Percentiles rank a stretch among this genome's conserved stretches.
These are phyloP conservation scores for Triticum monococcum DNA, from an alignment of 176 grass and related monocot species.

Conservation along the genomic window DNA sequence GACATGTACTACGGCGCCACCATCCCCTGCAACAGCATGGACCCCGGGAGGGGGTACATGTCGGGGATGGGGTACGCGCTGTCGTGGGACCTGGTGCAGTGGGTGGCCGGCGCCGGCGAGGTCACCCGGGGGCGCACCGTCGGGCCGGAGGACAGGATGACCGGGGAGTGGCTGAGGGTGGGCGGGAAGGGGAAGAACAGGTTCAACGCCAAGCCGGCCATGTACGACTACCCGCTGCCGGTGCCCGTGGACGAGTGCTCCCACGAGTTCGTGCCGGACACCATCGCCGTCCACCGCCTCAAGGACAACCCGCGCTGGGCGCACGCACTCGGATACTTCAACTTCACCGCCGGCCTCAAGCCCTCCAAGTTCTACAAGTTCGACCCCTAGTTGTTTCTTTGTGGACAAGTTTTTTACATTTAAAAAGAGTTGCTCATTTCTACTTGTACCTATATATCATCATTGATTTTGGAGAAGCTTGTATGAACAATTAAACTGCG, in stretches of 20 bases:
- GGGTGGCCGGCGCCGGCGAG: slow-evolving; percentile 46
- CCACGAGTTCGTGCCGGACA: slow-evolving; percentile 52
- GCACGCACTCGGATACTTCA: slow-evolving; percentile 69
- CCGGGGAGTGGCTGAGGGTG: slow-evolving; percentile 54
- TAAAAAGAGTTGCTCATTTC: neutral
- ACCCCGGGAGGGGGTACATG: slow-evolving; percentile 57
- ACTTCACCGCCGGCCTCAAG: slow-evolving; percentile 48
- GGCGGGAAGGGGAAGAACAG: slow-evolving; percentile 57
- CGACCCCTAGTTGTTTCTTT: neutral
- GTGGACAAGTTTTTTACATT: neutral
- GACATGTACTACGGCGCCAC: slow-evolving; percentile 76
- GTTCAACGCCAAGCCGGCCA: slow-evolving; percentile 75
- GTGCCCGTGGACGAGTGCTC: slow-evolving; percentile 52
- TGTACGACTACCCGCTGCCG: slow-evolving; percentile 69
- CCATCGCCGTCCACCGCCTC: slow-evolving; percentile 82
- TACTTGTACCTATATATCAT: neutral
- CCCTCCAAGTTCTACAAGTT: slow-evolving; percentile 52
- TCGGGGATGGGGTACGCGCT: slow-evolving; percentile 85
- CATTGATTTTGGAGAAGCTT: neutral
- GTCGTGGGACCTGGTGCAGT: slow-evolving; percentile 82
- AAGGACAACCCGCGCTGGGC: slow-evolving; percentile 71
- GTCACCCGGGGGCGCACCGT: slow-evolving; percentile 10
- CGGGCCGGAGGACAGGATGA: slow-evolving; percentile 75
- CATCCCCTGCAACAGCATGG: slow-evolving; percentile 59
- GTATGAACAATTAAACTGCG: neutral